Base-by-base conservation (phyloP, 306 rosid species). In the Coriaria nepalensis region DNA sequence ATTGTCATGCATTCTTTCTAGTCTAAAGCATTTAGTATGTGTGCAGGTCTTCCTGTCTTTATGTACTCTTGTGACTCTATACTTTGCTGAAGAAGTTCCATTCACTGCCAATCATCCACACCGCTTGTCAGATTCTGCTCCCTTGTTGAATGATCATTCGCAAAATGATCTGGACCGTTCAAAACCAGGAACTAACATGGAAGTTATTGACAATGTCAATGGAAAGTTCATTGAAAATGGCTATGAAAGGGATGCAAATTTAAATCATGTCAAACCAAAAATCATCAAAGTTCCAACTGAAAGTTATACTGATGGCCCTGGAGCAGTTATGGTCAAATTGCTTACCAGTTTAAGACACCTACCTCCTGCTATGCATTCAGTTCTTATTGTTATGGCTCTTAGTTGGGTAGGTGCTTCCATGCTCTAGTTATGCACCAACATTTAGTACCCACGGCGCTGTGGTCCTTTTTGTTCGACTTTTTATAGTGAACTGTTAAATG, bases 281-380 rank as follows among this genome's bases (percentile, higher is more conserved):
- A 49, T 58, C 43, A 81, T 53, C 63, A 82, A 79, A 61, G 79
- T 60, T 63, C 69, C 75, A 52, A 43, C 42, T 66, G 83, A 71
- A 58, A 68, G 48, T 45, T 47, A 64, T 56, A 69, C 63, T 64
- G 94, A 92, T 49, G 92, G 98, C 37, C 98, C 96, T 52, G 93
- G 96, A 58, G 84, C 96, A 13, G 98, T 92, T 46, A 11, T 92
- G 38, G 98, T 92, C 60, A 82, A 92, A 71, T 66, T 92, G 66
- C 66, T 92, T 74, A 82, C 93, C 62, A 85, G 94, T 77, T 69
- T 92, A 70, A 77, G 98, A 76, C 92, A 85, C 75, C 70, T 92
- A 76, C 98, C 96, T 34, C 98, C 94, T 43, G 78, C 96, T 6
- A 92, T 92, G 98, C 94, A 92, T 69, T 69, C 98, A 6, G 98